Base-by-base conservation (phyloP, 1,284 basidiomycete species). In the Cutaneotrichosporon sp. region DNA sequence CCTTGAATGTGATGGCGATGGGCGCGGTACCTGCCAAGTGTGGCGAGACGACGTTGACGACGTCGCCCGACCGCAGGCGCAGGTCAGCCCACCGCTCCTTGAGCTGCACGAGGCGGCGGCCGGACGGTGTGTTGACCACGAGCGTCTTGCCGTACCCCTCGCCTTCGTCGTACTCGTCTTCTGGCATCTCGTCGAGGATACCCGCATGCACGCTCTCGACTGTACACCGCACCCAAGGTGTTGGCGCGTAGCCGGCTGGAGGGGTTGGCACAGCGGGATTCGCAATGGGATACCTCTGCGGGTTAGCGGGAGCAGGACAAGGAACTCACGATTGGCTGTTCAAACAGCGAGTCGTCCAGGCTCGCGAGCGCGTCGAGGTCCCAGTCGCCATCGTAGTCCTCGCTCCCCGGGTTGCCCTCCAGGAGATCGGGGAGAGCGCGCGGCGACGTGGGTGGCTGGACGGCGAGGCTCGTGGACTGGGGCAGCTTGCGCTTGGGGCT, bases 21-120 rank as follows among this genome's bases (percentile, higher is more conserved):
- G 69, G 66, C 0, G 16, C 50, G n/a, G 57, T 53, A 22, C 31
- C 33, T 68, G 61, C 47, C 34, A 79, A 69, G 5, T 49, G 79
- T 70, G 69, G 81, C 36, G 69, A 78, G 60, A 95, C 80, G 56
- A 92, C 80, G 73, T 95, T 94, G 62, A 94, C 79, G 25, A 83
- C 84, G 73, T 97, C 92, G 63, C 87, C 90, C 88, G 67, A 58
- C 27, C 65, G 60, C 13, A 74, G 54, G 1, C 60, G 62, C n/a
- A 75, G 34, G 38, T 77, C 72, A 2, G 69, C 68, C 77, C 76
- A 77, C n/a, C 75, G 67, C 54, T 76, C 77, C 57, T 74, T 76
- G 29, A 79, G 69, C 43, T 77, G 76, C 6, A 78, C 67, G 5
- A 74, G 58, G 14, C 69, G 67, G 10, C 55, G 63, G 0, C 31